Evolutionary conservation across 1,284 basidiomycete species (phyloP), one percentile per base, ranked within the genome.

Genomic region (Pseudozyma tsukubaensis): DNA sequence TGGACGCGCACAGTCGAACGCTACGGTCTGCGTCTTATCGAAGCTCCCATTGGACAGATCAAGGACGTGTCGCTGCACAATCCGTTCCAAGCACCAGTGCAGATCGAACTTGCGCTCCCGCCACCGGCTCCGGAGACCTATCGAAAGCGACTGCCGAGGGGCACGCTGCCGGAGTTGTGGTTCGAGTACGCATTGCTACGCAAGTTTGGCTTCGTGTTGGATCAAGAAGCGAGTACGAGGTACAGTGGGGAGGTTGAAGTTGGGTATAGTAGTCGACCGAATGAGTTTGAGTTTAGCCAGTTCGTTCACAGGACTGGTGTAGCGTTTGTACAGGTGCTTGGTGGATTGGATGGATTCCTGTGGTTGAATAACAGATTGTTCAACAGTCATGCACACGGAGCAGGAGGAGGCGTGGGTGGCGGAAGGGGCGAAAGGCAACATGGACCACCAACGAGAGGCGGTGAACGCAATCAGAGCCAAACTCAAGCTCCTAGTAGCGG

Each of bases 1-100:
- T 97, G 94, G 92, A 90, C 90, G 50, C 88, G 92, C 36, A 89
- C 90, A 1, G 92, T 97, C 37, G 94, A 97, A 77, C 89, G 91
- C 49, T 95, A 95, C 76, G 96, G 96, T 1, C 87, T 99, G 59
- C 93, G 91, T 77, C 89, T 98, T 10, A 92, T 98, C 50, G 96
- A 98, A 43, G 83, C 83, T n/a, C 83, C 83, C 11, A 83, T 83
- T 48, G 81, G 73, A 1, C 83, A 84, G 73, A 83, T 84, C 69
- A 82, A 79, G 55, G 82, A 83, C 52, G 78, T 82, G 0, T 52
- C 74, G 32, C 55, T 61, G 52, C 81, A 83, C 76, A 83, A 82
- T 36, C 82, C 83, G 7, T 84, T 84, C 60, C 79, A 80, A 52
- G 73, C 82, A 5, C 78, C 83, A 1, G 52, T 82, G n/a, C 78